phyloP scores from a whole-genome alignment of 2,329 filamentous ascomycete species.

The Amphichorda felina region DNA sequence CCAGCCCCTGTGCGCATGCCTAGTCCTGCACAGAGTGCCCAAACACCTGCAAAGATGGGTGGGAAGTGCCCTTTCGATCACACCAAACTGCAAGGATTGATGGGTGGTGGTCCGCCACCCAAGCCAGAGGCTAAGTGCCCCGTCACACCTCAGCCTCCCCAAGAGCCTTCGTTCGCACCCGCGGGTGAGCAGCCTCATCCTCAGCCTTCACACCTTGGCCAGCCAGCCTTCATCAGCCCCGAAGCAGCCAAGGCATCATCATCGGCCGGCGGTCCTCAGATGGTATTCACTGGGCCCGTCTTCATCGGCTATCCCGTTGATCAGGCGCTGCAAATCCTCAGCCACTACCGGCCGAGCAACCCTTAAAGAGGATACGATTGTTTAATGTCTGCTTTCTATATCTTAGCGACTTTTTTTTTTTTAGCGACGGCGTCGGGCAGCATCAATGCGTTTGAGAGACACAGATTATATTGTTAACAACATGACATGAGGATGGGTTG shows the following conservation, averaged over 20 bases:
- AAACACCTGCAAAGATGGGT: slow-evolving; percentile 13
- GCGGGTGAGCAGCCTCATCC: slow-evolving; percentile 10
- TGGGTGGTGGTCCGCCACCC: slow-evolving; percentile 8
- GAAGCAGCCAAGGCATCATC: slow-evolving; percentile 7
- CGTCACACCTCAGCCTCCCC: slow-evolving; percentile 1
- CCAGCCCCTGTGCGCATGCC: slow-evolving; percentile 44
- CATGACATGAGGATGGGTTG: no score
- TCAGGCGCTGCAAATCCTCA: slow-evolving; percentile 66
- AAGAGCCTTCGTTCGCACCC: slow-evolving; percentile 6
- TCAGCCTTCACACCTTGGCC: slow-evolving; percentile 11
- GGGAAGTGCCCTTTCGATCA: slow-evolving; percentile 51
- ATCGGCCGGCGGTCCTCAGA: slow-evolving; percentile 40
- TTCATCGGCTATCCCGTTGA: slow-evolving; percentile 87
- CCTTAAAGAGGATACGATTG: slow-evolving; percentile 4
- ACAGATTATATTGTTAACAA: neutral
- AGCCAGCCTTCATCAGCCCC: slow-evolving; percentile 42
- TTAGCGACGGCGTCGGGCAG: slow-evolving; percentile 18
- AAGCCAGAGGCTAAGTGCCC: slow-evolving; percentile 5
- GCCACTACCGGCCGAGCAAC: slow-evolving; percentile 30
- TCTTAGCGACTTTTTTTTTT: neutral
- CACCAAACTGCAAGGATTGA: slow-evolving; percentile 27
- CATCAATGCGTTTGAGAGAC: no score
- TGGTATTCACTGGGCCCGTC: slow-evolving; percentile 86
- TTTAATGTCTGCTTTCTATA: neutral
- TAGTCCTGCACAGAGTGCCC: slow-evolving; percentile 16